Conservation (phyloP, 2,329 filamentous ascomycete species). For the Westerdykella sp. region DNA sequence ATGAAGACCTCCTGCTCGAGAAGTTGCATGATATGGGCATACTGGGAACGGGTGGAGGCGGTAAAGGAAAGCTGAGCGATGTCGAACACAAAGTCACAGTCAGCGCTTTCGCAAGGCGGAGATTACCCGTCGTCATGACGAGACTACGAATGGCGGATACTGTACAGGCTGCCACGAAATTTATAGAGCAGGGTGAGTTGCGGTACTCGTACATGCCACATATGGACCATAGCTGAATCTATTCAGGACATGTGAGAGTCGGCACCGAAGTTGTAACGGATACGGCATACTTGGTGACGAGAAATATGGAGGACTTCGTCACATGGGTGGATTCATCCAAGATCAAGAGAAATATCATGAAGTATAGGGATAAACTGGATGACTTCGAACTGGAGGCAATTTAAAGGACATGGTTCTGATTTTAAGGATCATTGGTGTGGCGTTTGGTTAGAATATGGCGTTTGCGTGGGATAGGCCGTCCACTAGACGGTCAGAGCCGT, state of each 20-base stretch:
- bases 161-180: conserved; percentile 69
- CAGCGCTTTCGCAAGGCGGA: conserved; percentile 74
- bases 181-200: conserved; percentile 69
- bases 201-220: neutral
- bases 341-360: conserved; percentile 94
- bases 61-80: conserved; percentile 55
- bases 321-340: conserved; percentile 95
- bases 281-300: conserved; percentile 78
- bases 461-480: too few species aligned
- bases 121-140: conserved; percentile 87
- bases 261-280: conserved; percentile 88
- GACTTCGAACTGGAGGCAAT: conserved; percentile 70
- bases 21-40: conserved; percentile 94
- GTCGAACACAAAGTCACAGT: conserved; percentile 89
- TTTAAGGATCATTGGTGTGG: too few species aligned
- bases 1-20: conserved; percentile 80
- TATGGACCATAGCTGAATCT: neutral
- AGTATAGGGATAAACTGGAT: conserved; percentile 89
- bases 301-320: conserved; percentile 90
- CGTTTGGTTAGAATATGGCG: too few species aligned
- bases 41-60: conserved; percentile 59
- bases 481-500: too few species aligned
- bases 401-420: conserved; percentile 3
- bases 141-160: conserved; percentile 86
- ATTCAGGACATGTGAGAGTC: conserved; percentile 68